Conservation (phyloP, 78 protist genomes). For the Dictyostelium citrinum region DNA sequence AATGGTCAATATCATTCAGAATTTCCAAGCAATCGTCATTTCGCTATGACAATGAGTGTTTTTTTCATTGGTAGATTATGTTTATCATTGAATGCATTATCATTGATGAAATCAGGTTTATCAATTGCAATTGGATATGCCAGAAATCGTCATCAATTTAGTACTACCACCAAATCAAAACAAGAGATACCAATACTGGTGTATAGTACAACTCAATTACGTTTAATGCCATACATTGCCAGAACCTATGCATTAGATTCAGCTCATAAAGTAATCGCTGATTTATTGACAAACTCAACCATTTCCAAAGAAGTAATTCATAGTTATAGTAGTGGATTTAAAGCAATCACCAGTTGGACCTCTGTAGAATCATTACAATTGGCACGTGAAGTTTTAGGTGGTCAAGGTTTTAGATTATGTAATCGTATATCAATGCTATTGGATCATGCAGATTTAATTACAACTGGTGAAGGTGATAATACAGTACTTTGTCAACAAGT, state of each 20-base stretch:
- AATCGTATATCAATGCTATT: slow-evolving; percentile 44
- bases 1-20: slow-evolving; percentile 61
- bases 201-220: slow-evolving; percentile 11
- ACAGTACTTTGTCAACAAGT: slow-evolving; percentile 65
- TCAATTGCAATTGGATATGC: slow-evolving; percentile 42
- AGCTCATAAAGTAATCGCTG: slow-evolving; percentile 15
- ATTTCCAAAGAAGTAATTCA: slow-evolving; percentile 26
- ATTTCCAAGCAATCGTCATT: slow-evolving; percentile 58
- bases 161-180: background rate
- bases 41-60: slow-evolving; percentile 64
- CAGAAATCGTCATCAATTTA: slow-evolving; percentile 75
- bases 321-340: slow-evolving; percentile 74
- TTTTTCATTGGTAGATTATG: slow-evolving; percentile 74
- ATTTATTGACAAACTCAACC: background rate
- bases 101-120: slow-evolving; percentile 20
- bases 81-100: slow-evolving; percentile 8
- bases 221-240: slow-evolving; percentile 54
- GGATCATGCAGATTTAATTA: slow-evolving; percentile 32
- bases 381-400: slow-evolving; percentile 84
- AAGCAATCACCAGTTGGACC: slow-evolving; percentile 76
- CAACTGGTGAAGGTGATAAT: slow-evolving; percentile 80
- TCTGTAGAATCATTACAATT: slow-evolving; percentile 78
- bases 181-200: slow-evolving; percentile 38
- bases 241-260: slow-evolving; percentile 34
- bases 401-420: slow-evolving; percentile 84